Evolutionary conservation across 2,329 filamentous ascomycete species (phyloP).

Genomic region (Pestalotiopsis sp.): DNA sequence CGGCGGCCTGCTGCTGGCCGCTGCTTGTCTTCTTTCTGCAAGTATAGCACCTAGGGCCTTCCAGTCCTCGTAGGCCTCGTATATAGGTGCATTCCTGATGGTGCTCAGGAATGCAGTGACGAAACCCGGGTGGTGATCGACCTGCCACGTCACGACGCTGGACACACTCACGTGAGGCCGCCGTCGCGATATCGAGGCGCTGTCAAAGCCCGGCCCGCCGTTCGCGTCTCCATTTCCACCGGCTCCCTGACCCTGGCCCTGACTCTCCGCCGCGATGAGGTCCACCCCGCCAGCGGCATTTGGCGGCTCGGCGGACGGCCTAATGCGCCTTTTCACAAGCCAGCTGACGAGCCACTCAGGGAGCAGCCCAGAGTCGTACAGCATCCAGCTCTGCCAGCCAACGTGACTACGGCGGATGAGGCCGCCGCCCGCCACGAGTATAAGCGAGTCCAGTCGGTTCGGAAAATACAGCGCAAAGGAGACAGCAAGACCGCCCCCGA

Average conservation of each 20-base stretch:
- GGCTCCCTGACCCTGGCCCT: constrained; percentile 18
- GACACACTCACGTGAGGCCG: constrained; percentile 60
- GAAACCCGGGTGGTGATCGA: constrained; percentile 68
- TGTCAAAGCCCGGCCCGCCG: constrained; percentile 43
- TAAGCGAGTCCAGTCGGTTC: constrained; percentile 61
- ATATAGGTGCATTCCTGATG: constrained; percentile 71
- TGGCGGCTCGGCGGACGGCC: constrained; percentile 19
- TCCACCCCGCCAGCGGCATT: constrained; percentile 15
- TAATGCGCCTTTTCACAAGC: constrained; percentile 43
- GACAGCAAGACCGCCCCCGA: constrained; percentile 75
- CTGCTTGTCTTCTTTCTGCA: constrained; percentile 37
- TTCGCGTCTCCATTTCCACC: constrained; percentile 37
- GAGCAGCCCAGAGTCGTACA: constrained; percentile 64
- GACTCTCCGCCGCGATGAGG: constrained; percentile 26
- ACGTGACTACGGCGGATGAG: constrained; percentile 67
- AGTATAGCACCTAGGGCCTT: constrained; percentile 53
- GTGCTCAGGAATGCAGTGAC: constrained; percentile 71
- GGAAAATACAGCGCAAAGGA: constrained; percentile 73
- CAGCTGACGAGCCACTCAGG: constrained; percentile 59
- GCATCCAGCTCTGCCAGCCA: constrained; percentile 59
- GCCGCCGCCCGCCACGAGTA: constrained; percentile 70
- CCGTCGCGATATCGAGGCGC: constrained; percentile 53
- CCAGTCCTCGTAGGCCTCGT: constrained; percentile 67
- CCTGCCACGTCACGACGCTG: constrained; percentile 70
- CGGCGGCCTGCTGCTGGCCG: constrained; percentile 31